Percentiles rank a stretch among this genome's conserved stretches.
Conservation (phyloP, 331 rosid genomes). For the Malus hybrid region DNA sequence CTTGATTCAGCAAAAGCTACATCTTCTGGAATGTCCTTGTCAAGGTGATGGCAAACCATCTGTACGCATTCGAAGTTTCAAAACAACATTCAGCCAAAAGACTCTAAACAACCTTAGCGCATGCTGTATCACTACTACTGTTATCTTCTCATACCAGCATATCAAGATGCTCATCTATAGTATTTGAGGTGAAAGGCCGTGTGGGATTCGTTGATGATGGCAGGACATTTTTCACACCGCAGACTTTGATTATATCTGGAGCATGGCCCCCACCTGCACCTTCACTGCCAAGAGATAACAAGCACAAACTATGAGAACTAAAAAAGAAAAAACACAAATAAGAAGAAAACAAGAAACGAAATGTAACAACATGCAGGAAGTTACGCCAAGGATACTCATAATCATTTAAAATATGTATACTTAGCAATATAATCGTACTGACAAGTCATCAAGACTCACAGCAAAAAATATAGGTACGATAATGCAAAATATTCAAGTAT, state of each 20-base stretch:
- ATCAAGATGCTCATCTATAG: slow-evolving; percentile 88
- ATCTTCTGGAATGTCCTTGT: slow-evolving; percentile 70
- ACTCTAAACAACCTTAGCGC: background rate
- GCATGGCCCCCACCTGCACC: slow-evolving; percentile 99
- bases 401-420: background rate
- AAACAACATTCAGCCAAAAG: slow-evolving; percentile 6
- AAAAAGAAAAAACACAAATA: background rate
- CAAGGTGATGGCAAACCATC: slow-evolving; percentile 96
- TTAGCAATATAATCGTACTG: too few relatives aligned
- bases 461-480: background rate
- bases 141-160: slow-evolving; percentile 64
- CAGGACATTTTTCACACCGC: slow-evolving; percentile 72
- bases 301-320: slow-evolving; percentile 9
- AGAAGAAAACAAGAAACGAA: background rate
- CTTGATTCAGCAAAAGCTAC: slow-evolving; percentile 85
- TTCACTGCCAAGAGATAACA: slow-evolving; percentile 49
- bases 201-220: slow-evolving; percentile 94
- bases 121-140: background rate
- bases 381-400: background rate
- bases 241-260: slow-evolving; percentile 88
- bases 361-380: background rate
- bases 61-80: slow-evolving; percentile 23
- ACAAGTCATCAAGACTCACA: background rate
- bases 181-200: slow-evolving; percentile 72
- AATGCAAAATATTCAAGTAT: background rate